Conservation (phyloP, 73 alveolate genomes). For the Vitrella brassicaformis region DNA sequence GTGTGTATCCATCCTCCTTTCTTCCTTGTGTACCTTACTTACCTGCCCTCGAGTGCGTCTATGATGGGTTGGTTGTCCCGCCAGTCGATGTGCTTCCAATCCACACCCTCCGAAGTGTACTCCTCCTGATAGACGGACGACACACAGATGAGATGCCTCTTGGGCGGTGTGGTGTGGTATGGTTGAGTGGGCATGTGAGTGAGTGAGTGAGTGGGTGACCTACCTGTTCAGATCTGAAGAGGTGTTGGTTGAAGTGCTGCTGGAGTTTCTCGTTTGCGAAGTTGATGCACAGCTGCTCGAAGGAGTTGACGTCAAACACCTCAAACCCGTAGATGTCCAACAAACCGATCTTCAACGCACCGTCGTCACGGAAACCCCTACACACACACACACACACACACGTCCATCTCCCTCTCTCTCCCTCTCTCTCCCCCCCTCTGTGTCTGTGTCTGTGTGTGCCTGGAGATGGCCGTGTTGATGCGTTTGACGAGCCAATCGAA, state of each 20-base stretch:
- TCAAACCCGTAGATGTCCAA: conserved; percentile 98
- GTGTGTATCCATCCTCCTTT: not conserved
- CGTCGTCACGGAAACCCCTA: not conserved
- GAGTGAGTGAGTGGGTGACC: no score
- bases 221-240: conserved; percentile 76
- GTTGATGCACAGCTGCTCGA: conserved; percentile 86
- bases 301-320: conserved; percentile 68
- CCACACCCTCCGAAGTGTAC: conserved; percentile 70
- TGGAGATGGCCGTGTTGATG: conserved; percentile 31
- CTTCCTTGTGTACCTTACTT: not conserved
- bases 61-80: conserved; percentile 62
- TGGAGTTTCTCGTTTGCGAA: conserved; percentile 91
- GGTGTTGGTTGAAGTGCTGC: conserved; percentile 81
- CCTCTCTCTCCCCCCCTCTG: not conserved
- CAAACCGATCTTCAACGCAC: conserved; percentile 74
- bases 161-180: no score
- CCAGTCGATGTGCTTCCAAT: conserved; percentile 67
- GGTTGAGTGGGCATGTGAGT: no score
- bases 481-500: conserved; percentile 44
- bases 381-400: not conserved
- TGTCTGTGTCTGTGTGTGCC: no score
- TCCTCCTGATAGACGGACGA: conserved; percentile 55
- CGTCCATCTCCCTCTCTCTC: conserved; percentile 1
- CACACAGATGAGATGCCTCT: no score
- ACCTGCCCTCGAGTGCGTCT: conserved; percentile 53